Evolutionary conservation across 345 rosid species (phyloP), one percentile per base, ranked within the genome.

Genomic region (Pugionium dolabratum): DNA sequence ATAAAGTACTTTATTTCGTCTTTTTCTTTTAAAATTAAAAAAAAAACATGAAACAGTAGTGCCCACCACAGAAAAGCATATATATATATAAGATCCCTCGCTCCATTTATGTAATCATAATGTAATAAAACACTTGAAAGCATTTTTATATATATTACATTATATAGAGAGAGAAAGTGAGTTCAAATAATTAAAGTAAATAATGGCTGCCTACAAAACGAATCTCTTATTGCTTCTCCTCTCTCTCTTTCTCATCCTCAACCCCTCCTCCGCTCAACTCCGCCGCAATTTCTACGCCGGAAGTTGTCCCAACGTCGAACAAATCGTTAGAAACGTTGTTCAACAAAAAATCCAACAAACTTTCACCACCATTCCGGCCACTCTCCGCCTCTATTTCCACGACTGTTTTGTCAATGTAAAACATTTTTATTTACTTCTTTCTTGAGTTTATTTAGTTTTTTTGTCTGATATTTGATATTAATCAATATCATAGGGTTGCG

Each of bases 351-450:
- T 85, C 62, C 63, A 58, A 44, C 89, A 87, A 71, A 87, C 96
- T 25, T 87, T 84, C 61, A 87, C 86, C 59, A 85, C 94, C 1
- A 77, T 82, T 50, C 96, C 96, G 2, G 91, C 78, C 18, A 85
- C 91, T 31, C 76, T 89, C 59, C 96, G 96, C 34, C 88, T 89
- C 75, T 87, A 82, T 72, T 85, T 89, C 82, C 96, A 89, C 7
- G 94, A 89, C 39, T 89, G 96, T 73, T 82, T 89, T 43, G 94
- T 89, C 49, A 78, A 85, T 70, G 96, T 82, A 70, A 37, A 47
- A 33, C 33, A 34, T 64, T 7, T 44, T 36, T 4, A 4, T 49
- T 45, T 1, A 32, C 26, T 25, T 35, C 43, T 32, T 50, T 33
- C 53, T 33, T 42, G 0, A 46, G 7, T 2, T 28, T 18, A 34